Conservation (phyloP, 1,139 yeast genomes). For the Lodderomyces margitis region DNA sequence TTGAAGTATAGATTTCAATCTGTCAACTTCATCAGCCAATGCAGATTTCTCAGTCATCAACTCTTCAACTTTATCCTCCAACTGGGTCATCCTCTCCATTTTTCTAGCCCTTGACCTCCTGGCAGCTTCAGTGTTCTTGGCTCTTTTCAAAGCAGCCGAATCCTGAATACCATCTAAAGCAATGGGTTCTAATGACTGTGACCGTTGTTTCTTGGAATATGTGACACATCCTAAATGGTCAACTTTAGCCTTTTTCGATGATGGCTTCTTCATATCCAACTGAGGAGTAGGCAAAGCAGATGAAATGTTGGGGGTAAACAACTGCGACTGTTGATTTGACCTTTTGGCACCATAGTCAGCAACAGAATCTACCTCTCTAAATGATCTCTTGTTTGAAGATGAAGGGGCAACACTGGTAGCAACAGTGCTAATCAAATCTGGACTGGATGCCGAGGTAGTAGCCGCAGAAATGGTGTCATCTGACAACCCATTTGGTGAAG, state of each 20-base stretch:
- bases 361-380: constrained; percentile 30
- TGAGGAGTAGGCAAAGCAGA: constrained; percentile 36
- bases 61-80: constrained; percentile 73
- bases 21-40: constrained; percentile 57
- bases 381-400: constrained; percentile 22
- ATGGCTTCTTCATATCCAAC: constrained; percentile 18
- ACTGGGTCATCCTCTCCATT: constrained; percentile 80
- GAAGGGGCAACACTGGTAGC: constrained; percentile 12
- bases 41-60: constrained; percentile 54
- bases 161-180: constrained; percentile 52
- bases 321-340: constrained; percentile 19
- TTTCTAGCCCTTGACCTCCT: constrained; percentile 93
- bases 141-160: constrained; percentile 75
- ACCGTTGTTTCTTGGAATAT: constrained; percentile 61
- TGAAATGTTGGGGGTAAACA: constrained; percentile 35
- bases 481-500: constrained; percentile 13
- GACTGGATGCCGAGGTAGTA: constrained; percentile 12
- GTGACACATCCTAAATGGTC: constrained; percentile 66
- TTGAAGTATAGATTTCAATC: constrained; percentile 50
- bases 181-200: constrained; percentile 66
- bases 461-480: constrained; percentile 16
- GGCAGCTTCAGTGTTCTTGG: constrained; percentile 96
- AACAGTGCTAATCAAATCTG: constrained; percentile 10
- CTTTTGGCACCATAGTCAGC: constrained; percentile 19
- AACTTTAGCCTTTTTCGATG: constrained; percentile 25